These are phyloP conservation scores for Angophora floribunda DNA, from an alignment of 345 rosid species.

Conservation along the genomic window DNA sequence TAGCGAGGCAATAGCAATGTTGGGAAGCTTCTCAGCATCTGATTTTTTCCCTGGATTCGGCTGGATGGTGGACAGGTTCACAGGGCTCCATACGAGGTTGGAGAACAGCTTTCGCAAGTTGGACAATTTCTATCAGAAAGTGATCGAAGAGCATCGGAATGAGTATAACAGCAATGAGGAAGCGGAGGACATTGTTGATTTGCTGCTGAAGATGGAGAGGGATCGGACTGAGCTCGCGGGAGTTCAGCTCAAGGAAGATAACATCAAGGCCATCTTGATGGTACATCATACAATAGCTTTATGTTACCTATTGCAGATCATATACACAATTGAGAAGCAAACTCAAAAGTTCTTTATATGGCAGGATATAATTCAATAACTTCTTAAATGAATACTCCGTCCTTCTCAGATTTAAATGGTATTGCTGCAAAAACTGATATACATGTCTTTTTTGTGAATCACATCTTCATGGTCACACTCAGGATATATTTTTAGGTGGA, in stretches of 20 bases:
- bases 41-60: constrained; percentile 9
- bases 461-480: not conserved
- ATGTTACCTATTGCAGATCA: not conserved
- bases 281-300: not conserved
- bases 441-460: not conserved
- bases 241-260: not conserved
- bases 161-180: not conserved
- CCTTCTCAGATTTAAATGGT: not conserved
- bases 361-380: not conserved
- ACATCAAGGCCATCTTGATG: constrained; percentile 4
- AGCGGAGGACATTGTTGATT: constrained; percentile 7
- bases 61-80: constrained; percentile 11
- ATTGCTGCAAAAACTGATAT: not conserved
- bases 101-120: constrained; percentile 1
- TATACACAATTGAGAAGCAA: not conserved
- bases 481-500: constrained; percentile 33
- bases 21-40: constrained; percentile 1
- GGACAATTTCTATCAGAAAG: not conserved
- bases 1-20: not conserved
- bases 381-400: not conserved
- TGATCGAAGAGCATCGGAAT: not conserved
- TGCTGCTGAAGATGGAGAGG: constrained; percentile 1
- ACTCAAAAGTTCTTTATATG: not conserved
- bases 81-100: constrained; percentile 1
- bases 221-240: not conserved